Conservation (phyloP, 768 basidiomycete species). For the Mycena maculata region DNA sequence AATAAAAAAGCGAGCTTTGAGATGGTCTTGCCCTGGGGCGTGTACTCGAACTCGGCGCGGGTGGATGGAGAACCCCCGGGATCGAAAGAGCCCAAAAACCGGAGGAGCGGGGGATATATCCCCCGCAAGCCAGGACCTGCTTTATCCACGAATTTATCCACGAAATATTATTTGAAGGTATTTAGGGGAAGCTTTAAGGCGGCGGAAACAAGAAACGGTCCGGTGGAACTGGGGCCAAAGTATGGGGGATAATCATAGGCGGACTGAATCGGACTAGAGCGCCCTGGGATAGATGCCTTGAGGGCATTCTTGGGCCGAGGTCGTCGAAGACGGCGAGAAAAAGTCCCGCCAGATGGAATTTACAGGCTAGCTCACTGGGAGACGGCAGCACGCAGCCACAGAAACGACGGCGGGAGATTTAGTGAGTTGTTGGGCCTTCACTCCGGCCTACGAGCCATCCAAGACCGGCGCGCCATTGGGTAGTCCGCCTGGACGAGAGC, state of each 20-base stretch:
- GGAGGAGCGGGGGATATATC: slow-evolving; percentile 51
- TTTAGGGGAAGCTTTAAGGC: slow-evolving; percentile 20
- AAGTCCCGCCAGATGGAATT: slow-evolving; percentile 61
- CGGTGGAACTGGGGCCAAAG: slow-evolving; percentile 7
- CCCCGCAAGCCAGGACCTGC: slow-evolving; percentile 40
- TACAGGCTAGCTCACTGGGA: slow-evolving; percentile 50
- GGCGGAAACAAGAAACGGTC: slow-evolving; percentile 27
- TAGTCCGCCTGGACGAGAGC: no score
- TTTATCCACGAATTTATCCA: no score
- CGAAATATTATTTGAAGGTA: slow-evolving; percentile 45
- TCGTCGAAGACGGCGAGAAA: slow-evolving; percentile 64
- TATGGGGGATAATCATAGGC: slow-evolving; percentile 33
- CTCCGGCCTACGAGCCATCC: no score
- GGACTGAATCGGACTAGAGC: slow-evolving; percentile 13
- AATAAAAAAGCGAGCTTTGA: slow-evolving; percentile 57
- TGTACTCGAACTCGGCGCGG: slow-evolving; percentile 39
- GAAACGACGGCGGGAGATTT: no score
- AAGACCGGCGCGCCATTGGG: no score
- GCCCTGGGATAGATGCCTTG: slow-evolving; percentile 3
- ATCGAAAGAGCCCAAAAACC: slow-evolving; percentile 39
- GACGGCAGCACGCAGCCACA: slow-evolving; percentile 49
- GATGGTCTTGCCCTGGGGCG: slow-evolving; percentile 50
- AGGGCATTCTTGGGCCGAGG: slow-evolving; percentile 46
- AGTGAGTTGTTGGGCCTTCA: no score
- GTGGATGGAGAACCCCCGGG: slow-evolving; percentile 34